A percentile compares a stretch with the other conserved stretches of the same genome.
phyloP scores from a whole-genome alignment of 2,329 filamentous ascomycete genomes.

The Colletotrichum sp. region DNA sequence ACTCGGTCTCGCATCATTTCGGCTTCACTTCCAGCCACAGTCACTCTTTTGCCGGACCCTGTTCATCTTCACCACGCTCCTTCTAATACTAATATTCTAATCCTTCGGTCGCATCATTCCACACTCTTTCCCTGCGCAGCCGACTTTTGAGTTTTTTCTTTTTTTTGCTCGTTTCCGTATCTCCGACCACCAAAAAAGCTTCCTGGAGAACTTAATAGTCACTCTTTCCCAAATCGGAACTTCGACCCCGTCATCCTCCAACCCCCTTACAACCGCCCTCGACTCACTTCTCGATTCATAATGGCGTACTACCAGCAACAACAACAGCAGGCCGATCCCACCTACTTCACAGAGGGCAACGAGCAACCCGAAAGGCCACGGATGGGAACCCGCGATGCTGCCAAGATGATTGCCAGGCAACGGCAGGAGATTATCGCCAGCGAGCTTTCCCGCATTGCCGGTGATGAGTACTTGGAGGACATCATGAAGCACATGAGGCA shows the following conservation, averaged over 20 bases:
- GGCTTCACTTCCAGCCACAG: conserved; percentile 55
- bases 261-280: conserved; percentile 30
- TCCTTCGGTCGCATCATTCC: conserved; percentile 21
- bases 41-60: conserved; percentile 58
- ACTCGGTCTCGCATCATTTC: conserved; percentile 44
- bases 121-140: conserved; percentile 16
- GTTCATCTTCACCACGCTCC: conserved; percentile 23
- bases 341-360: conserved; percentile 60
- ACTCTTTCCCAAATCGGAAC: conserved; percentile 49
- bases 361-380: conserved; percentile 57
- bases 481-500: conserved; percentile 92
- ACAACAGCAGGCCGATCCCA: conserved; percentile 42
- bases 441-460: conserved; percentile 83
- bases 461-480: conserved; percentile 92
- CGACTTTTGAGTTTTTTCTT: conserved; percentile 1
- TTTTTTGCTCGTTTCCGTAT: neutral
- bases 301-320: conserved; percentile 50
- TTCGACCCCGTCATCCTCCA: conserved; percentile 24
- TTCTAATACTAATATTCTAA: conserved; percentile 29
- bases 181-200: conserved; percentile 22
- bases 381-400: conserved; percentile 75
- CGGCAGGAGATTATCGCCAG: conserved; percentile 88
- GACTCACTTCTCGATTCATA: conserved; percentile 36
- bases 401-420: conserved; percentile 79
- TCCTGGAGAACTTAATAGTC: conserved; percentile 31